Evolutionary conservation across 192 early-diverging fungal genomes (phyloP).

Genomic region (Backusella mclennaniae): DNA sequence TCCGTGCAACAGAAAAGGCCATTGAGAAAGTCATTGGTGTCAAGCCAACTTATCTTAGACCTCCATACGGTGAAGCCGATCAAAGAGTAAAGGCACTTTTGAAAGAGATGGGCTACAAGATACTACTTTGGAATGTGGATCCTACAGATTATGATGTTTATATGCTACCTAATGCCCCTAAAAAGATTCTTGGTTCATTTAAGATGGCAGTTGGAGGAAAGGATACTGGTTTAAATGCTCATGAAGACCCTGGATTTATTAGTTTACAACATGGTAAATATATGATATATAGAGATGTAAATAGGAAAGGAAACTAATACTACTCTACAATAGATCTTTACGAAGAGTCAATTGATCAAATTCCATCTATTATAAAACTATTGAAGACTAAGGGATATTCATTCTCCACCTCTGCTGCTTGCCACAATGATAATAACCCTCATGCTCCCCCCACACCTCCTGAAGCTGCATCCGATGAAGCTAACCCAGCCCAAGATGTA

Average conservation of each 20-base stretch:
- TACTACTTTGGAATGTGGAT: conserved; percentile 39
- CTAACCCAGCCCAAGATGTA: not conserved
- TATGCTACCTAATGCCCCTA: conserved; percentile 10
- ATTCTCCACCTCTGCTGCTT: conserved; percentile 1
- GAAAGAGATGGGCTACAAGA: conserved; percentile 34
- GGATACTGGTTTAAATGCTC: conserved; percentile 26
- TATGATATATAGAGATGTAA: not conserved
- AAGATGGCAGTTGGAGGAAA: conserved; percentile 6
- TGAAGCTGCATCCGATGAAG: not conserved
- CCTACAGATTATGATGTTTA: conserved; percentile 38
- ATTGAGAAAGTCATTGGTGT: conserved; percentile 53
- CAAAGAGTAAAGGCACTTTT: conserved; percentile 54
- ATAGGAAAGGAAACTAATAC: not conserved
- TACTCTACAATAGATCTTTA: conserved; percentile 16
- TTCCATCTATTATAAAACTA: not conserved
- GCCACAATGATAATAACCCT: conserved; percentile 10
- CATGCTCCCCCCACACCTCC: not conserved
- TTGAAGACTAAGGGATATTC: not conserved
- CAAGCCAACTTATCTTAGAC: conserved; percentile 56
- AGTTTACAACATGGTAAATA: conserved; percentile 36
- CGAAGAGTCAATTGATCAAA: conserved; percentile 11
- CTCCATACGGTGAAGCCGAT: conserved; percentile 59
- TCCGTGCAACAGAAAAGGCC: conserved; percentile 46
- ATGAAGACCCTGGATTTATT: conserved; percentile 36
- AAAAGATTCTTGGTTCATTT: conserved; percentile 18